These are phyloP conservation scores for Pichia cabralensis DNA, from an alignment of 805 yeast genomes.

Conservation along the genomic window DNA sequence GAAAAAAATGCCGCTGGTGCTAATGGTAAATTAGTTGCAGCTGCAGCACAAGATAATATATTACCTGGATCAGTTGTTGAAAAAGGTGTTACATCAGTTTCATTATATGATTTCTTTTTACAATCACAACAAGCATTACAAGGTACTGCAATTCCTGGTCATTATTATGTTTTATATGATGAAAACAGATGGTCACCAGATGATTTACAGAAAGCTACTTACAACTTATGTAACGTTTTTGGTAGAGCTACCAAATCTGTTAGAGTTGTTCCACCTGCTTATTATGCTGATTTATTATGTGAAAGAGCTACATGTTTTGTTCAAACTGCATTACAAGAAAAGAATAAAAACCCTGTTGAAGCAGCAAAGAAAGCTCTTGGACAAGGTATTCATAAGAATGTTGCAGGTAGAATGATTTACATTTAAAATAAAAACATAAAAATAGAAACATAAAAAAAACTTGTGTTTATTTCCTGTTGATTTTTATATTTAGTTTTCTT, in stretches of 20 bases:
- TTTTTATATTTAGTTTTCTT: not conserved
- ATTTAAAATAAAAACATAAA: too few relatives aligned
- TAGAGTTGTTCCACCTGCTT: slow-evolving; percentile 26
- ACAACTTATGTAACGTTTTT: slow-evolving; percentile 23
- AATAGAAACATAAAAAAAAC: too few relatives aligned
- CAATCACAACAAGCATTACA: slow-evolving; percentile 26
- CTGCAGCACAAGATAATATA: slow-evolving; percentile 16
- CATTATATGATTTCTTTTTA: slow-evolving; percentile 22
- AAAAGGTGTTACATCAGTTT: slow-evolving; percentile 23
- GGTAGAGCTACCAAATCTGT: slow-evolving; percentile 26
- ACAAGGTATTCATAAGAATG: slow-evolving; percentile 15
- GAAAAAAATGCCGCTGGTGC: slow-evolving; percentile 18
- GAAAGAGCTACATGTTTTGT: slow-evolving; percentile 22
- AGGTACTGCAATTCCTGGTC: slow-evolving; percentile 28
- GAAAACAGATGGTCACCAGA: slow-evolving; percentile 22
- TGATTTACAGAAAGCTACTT: slow-evolving; percentile 19
- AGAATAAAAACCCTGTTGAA: slow-evolving; percentile 9
- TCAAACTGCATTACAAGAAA: slow-evolving; percentile 7
- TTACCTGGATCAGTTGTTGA: slow-evolving; percentile 26
- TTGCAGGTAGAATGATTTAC: slow-evolving; percentile 14
- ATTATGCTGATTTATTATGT: slow-evolving; percentile 23
- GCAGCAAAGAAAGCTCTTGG: slow-evolving; percentile 13
- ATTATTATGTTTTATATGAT: slow-evolving; percentile 24
- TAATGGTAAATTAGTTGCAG: slow-evolving; percentile 14
- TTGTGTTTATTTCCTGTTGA: not conserved